These are phyloP conservation scores for Colletotrichum scovillei DNA, from an alignment of 2,329 filamentous ascomycete genomes.

Conservation along the genomic window DNA sequence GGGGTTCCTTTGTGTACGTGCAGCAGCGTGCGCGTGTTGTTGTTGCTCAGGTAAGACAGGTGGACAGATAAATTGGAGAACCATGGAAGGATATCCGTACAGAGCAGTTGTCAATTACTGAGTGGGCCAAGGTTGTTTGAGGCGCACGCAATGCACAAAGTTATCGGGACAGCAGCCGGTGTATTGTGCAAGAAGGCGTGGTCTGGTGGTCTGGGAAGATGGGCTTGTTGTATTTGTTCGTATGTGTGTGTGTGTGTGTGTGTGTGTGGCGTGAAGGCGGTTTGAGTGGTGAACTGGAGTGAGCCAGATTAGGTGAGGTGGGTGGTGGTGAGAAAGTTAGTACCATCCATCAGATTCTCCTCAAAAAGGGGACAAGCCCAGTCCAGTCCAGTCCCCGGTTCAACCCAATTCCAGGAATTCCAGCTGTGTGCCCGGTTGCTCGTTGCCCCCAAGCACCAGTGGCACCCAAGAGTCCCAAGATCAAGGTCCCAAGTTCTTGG, in stretches of 20 bases:
- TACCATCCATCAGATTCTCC: conserved; percentile 27
- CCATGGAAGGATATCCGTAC: not conserved
- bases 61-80: not conserved
- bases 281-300: not conserved
- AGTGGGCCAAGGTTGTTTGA: conserved; percentile 7
- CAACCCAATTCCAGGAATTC: conserved; percentile 16
- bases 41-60: conserved; percentile 10
- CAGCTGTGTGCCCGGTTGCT: not conserved
- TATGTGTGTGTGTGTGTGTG: not conserved
- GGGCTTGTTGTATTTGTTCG: not conserved
- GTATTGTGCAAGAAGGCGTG: not conserved
- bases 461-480: not conserved
- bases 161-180: not conserved
- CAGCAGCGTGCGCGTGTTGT: not conserved
- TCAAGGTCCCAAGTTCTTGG: conserved; percentile 25
- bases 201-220: not conserved
- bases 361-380: conserved; percentile 19
- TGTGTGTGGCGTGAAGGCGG: not conserved
- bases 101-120: not conserved
- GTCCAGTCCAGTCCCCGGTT: not conserved
- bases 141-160: not conserved
- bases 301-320: not conserved
- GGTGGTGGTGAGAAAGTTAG: conserved; percentile 30
- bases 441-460: not conserved
- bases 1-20: not conserved